Conservation (phyloP, 176 grass and related monocot species). For the Tillandsia leiboldiana region DNA sequence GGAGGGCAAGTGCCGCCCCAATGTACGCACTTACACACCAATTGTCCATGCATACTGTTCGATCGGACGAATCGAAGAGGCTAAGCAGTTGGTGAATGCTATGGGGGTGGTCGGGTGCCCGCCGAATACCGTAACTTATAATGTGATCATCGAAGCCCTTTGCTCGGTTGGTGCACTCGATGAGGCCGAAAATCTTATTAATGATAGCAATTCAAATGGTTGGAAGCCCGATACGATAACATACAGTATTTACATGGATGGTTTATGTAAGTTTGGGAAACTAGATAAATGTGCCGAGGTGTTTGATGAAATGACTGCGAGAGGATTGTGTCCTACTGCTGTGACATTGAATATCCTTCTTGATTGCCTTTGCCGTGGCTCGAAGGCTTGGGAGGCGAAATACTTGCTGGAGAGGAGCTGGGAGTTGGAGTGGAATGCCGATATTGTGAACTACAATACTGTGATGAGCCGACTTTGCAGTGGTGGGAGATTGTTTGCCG, state of each 20-base stretch:
- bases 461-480: constrained; percentile 78
- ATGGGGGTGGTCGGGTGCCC: constrained; percentile 45
- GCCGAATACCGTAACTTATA: constrained; percentile 66
- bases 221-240: constrained; percentile 74
- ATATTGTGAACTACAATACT: constrained; percentile 82
- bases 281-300: constrained; percentile 40
- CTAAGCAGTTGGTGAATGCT: constrained; percentile 39
- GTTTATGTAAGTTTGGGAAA: constrained; percentile 56
- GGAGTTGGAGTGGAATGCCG: constrained; percentile 47
- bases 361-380: constrained; percentile 50
- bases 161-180: constrained; percentile 47
- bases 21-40: constrained; percentile 69
- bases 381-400: constrained; percentile 43
- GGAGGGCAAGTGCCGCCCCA: constrained; percentile 63
- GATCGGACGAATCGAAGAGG: constrained; percentile 38
- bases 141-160: constrained; percentile 60
- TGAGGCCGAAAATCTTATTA: constrained; percentile 52
- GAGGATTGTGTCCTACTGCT: constrained; percentile 49
- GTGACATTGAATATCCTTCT: constrained; percentile 92
- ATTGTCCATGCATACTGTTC: constrained; percentile 64
- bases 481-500: constrained; percentile 40
- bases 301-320: constrained; percentile 53
- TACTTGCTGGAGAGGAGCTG: constrained; percentile 53
- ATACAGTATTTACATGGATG: constrained; percentile 77
- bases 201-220: constrained; percentile 36